Percentiles rank a stretch among this genome's conserved stretches.
Conservation (phyloP, 345 rosid species). For the Salix exigua region DNA sequence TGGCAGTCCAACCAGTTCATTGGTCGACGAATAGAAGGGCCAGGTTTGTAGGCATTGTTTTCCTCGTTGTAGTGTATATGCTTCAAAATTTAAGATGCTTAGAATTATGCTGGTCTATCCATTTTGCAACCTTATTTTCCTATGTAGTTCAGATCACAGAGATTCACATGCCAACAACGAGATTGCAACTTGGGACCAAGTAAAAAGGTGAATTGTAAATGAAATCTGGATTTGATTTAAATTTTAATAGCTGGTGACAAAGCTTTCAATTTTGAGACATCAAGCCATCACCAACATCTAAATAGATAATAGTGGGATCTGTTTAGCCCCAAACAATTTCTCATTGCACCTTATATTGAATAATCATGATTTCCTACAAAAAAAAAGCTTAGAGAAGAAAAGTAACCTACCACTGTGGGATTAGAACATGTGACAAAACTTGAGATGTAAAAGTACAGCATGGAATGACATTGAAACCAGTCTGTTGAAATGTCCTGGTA, state of each 20-base stretch:
- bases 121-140: slow-evolving; percentile 21
- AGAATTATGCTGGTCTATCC: slow-evolving; percentile 20
- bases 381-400: background rate
- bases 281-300: background rate
- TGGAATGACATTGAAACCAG: background rate
- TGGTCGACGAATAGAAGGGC: slow-evolving; percentile 32
- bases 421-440: background rate
- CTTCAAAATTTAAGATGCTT: slow-evolving; percentile 26
- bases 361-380: background rate
- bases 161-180: slow-evolving; percentile 14
- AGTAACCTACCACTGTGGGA: background rate
- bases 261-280: background rate
- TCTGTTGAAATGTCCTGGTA: background rate
- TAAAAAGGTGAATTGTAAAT: slow-evolving; percentile 17
- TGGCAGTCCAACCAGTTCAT: slow-evolving; percentile 35
- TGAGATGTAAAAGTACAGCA: background rate
- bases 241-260: slow-evolving; percentile 6
- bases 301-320: background rate
- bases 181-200: slow-evolving; percentile 20
- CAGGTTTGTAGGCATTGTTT: slow-evolving; percentile 45
- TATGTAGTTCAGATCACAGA: slow-evolving; percentile 21
- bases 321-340: background rate
- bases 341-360: background rate
- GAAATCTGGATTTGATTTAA: slow-evolving; percentile 7
- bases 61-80: slow-evolving; percentile 28